Base-by-base conservation (phyloP, 768 basidiomycete genomes). In the Asterophora parasitica region DNA sequence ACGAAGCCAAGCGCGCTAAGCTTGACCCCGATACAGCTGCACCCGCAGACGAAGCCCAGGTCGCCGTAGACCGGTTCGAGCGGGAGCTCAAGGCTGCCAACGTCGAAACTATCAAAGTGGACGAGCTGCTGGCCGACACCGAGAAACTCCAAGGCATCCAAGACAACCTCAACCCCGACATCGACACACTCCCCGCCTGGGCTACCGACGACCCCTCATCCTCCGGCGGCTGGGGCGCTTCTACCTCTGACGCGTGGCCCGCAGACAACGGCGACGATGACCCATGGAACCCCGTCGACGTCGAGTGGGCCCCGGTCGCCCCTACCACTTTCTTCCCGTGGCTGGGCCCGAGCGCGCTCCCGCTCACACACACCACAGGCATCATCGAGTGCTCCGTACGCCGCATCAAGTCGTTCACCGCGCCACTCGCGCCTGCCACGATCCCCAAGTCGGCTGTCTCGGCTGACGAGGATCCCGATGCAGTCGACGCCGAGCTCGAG, bases 311-410 rank as follows among this genome's bases (percentile, higher is more conserved):
- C 10, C 42, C 54, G 3, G 51, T 48, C 30, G 41, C 53, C 19
- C 60, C 30, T 63, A 63, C 55, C 20, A 49, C 63, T 7, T 60
- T 81, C 31, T 46, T 69, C 34, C 54, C 65, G 0, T 58, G 79
- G 34, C 62, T 88, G 4, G 86, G 83, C 0, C 78, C 79, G 2
- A 78, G 76, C 10, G 60, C 64, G 5, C 63, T 88, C 30, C 79
- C 84, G 0, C 55, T 76, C 44, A 85, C 85, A 0, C 85, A 88
- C 56, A 74, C 70, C 4, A 70, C 81, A 1, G 84, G 83, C 7
- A 64, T 86, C 40, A 78, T 85, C 44, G 87, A 89, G 63, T 73
- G 68, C 28, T 82, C 82, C 1, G 76, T 82, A 46, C 73, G 87
- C 9, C 72, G 75, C 27, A 67, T 89, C 60, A 70, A 72, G 46